phyloP scores from a whole-genome alignment of 2,329 filamentous ascomycete species.

The Botrytis deweyae region DNA sequence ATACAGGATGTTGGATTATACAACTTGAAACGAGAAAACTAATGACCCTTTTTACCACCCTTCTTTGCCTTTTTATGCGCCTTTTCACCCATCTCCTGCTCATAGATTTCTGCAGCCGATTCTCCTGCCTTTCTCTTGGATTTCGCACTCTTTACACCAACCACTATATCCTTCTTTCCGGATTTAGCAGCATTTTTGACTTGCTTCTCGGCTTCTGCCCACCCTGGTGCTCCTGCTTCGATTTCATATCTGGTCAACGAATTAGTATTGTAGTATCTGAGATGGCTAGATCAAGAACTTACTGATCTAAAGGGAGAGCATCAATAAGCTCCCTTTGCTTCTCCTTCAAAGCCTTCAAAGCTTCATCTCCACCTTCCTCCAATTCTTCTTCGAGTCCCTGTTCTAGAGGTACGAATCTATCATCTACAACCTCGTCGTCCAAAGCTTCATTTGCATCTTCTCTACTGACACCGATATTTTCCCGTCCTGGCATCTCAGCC shows the following conservation, averaged over 20 bases:
- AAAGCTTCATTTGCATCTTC: conserved; percentile 63
- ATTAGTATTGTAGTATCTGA: conserved; percentile 22
- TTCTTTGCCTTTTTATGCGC: conserved; percentile 57
- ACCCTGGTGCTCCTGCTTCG: conserved; percentile 59
- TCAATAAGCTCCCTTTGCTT: conserved; percentile 89
- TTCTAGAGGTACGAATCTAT: conserved; percentile 68
- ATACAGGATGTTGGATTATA: conserved; percentile 13
- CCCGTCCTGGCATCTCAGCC: conserved; percentile 60
- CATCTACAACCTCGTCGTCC: conserved; percentile 65
- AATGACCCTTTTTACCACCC: conserved; percentile 36
- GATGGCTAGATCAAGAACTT: conserved; percentile 43
- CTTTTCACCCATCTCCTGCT: conserved; percentile 55
- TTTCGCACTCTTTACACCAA: conserved; percentile 80
- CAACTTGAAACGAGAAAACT: conserved; percentile 5
- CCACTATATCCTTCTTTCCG: conserved; percentile 60
- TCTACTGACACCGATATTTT: conserved; percentile 57
- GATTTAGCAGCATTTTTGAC: conserved; percentile 58
- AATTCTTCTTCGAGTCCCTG: conserved; percentile 77
- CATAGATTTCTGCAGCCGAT: conserved; percentile 62
- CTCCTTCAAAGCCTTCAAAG: conserved; percentile 66
- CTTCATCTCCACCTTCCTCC: conserved; percentile 77
- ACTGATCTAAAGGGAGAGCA: conserved; percentile 84
- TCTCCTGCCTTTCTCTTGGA: conserved; percentile 68
- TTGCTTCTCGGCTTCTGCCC: conserved; percentile 73
- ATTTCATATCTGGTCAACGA: conserved; percentile 59